Evolutionary conservation across 2,329 filamentous ascomycete genomes (phyloP).

Genomic region (Aspergillus jensenii): DNA sequence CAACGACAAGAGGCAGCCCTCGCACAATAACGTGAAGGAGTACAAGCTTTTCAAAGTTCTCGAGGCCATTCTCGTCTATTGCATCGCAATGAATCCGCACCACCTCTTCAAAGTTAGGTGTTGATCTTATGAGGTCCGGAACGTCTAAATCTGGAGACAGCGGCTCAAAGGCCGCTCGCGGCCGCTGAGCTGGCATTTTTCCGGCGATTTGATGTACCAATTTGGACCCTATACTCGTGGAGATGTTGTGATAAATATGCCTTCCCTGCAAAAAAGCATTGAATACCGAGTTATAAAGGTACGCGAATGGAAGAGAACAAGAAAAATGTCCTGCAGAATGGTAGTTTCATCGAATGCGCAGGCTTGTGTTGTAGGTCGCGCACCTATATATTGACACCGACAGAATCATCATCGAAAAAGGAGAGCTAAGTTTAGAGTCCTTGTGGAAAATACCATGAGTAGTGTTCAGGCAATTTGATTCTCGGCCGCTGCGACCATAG

Average conservation of each 20-base stretch:
- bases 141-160: slow-evolving; percentile 85
- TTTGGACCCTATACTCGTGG: neutral
- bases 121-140: slow-evolving; percentile 69
- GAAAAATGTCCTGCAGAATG: neutral
- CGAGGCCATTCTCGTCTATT: slow-evolving; percentile 72
- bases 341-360: neutral
- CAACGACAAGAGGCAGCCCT: slow-evolving; percentile 86
- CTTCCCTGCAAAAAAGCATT: neutral
- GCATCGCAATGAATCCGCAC: slow-evolving; percentile 75
- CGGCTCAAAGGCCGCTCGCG: slow-evolving; percentile 87
- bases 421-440: neutral
- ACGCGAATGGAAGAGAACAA: neutral
- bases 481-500: neutral
- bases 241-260: neutral
- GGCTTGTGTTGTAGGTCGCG: neutral
- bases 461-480: neutral
- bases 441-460: neutral
- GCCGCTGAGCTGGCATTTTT: slow-evolving; percentile 75
- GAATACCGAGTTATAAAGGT: neutral
- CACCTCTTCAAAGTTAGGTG: slow-evolving; percentile 83
- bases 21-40: slow-evolving; percentile 77
- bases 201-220: neutral
- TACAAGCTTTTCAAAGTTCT: slow-evolving; percentile 83
- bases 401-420: slow-evolving; percentile 1
- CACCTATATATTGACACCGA: neutral